Evolutionary conservation across 805 yeast species (phyloP).

Genomic region (Limtongozyma cylindracea): DNA sequence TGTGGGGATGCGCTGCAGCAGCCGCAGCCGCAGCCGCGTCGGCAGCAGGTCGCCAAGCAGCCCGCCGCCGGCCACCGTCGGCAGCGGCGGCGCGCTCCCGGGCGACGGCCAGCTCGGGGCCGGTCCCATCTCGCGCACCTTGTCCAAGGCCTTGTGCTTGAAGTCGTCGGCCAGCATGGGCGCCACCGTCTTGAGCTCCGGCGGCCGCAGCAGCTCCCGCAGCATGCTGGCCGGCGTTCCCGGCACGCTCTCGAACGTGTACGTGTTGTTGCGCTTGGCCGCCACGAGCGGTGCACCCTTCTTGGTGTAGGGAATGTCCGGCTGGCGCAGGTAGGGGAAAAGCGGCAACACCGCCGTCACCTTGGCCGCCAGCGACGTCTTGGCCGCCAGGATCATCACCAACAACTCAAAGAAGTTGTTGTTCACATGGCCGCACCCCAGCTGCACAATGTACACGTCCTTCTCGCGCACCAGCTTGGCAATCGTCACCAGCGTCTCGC

Average conservation of each 20-base stretch:
- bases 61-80: too few relatives aligned
- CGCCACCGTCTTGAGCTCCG: neutral
- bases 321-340: conserved; percentile 91
- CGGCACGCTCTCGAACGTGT: conserved; percentile 25
- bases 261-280: conserved; percentile 9
- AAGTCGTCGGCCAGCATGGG: neutral
- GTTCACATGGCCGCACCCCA: conserved; percentile 73
- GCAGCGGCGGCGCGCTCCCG: too few relatives aligned
- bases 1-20: too few relatives aligned
- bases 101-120: too few relatives aligned
- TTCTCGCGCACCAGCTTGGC: conserved; percentile 84
- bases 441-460: conserved; percentile 78
- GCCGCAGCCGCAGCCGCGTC: too few relatives aligned
- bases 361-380: conserved; percentile 68
- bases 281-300: conserved; percentile 46
- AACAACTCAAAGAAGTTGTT: conserved; percentile 67
- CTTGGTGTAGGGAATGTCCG: conserved; percentile 25
- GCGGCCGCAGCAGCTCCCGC: neutral
- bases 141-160: too few relatives aligned
- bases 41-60: too few relatives aligned
- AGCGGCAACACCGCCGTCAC: conserved; percentile 84
- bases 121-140: too few relatives aligned
- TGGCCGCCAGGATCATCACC: conserved; percentile 77
- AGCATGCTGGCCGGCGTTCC: conserved; percentile 19
- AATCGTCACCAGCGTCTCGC: conserved; percentile 78